These are phyloP conservation scores for Tetracladium setigerum DNA, from an alignment of 495 filamentous ascomycete species.

Conservation along the genomic window DNA sequence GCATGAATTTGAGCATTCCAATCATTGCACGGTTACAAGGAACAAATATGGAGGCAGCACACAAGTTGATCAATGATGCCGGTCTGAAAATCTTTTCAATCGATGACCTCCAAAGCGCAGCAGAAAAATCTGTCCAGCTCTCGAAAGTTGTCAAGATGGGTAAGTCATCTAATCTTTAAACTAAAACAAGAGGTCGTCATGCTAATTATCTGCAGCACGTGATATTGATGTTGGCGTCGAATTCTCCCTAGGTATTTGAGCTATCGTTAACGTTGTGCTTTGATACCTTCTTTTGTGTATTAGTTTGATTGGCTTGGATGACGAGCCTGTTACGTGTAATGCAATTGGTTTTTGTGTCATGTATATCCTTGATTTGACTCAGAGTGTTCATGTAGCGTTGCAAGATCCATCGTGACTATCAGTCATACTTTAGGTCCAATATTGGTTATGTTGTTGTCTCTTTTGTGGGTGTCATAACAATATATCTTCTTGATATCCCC, in stretches of 20 bases:
- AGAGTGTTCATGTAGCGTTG: no score
- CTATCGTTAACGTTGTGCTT: slow-evolving; percentile 6
- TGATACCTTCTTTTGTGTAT: slow-evolving; percentile 16
- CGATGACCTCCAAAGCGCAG: slow-evolving; percentile 93
- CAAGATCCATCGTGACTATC: no score
- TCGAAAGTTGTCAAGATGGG: slow-evolving; percentile 98
- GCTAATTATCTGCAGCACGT: slow-evolving; percentile 33
- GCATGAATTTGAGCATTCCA: slow-evolving; percentile 89
- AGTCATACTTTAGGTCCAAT: background rate
- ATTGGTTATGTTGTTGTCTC: background rate
- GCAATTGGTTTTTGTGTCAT: slow-evolving; percentile 7
- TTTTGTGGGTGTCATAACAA: background rate
- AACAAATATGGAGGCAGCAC: slow-evolving; percentile 96
- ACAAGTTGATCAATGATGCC: slow-evolving; percentile 93
- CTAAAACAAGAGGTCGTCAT: background rate
- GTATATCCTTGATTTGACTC: background rate
- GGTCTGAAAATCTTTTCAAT: slow-evolving; percentile 99
- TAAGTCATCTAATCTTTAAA: slow-evolving; percentile 32
- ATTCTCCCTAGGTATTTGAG: slow-evolving; percentile 91
- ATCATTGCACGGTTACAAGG: slow-evolving; percentile 95
- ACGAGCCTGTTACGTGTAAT: slow-evolving; percentile 21
- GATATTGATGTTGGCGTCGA: slow-evolving; percentile 98
- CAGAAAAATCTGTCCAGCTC: slow-evolving; percentile 97
- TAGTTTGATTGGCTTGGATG: slow-evolving; percentile 21
- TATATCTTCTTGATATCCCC: background rate